These are phyloP conservation scores for Moesziomyces sp. DNA, from an alignment of 1,284 basidiomycete species.

Conservation along the genomic window DNA sequence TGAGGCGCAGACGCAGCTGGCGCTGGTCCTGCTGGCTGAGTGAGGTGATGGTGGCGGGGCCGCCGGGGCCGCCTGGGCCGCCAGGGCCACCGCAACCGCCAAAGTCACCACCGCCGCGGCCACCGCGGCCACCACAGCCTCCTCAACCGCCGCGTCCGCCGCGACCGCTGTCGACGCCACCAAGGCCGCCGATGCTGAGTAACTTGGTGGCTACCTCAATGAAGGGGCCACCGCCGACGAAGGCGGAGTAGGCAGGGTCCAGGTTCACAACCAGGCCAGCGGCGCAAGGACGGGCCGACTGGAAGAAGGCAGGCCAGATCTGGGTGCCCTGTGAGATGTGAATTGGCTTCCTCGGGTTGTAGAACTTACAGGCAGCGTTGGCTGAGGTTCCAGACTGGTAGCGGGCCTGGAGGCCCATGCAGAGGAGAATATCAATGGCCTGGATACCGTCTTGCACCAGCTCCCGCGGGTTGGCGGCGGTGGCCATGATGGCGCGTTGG, in stretches of 20 bases:
- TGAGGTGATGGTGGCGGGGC: constrained; percentile 1
- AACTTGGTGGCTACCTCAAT: constrained; percentile 39
- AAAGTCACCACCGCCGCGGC: constrained; percentile 25
- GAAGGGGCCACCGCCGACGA: constrained; percentile 43
- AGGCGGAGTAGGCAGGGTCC: constrained; percentile 54
- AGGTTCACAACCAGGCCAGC: constrained; percentile 57
- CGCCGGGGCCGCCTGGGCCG: constrained; percentile 38
- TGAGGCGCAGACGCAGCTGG: constrained; percentile 48
- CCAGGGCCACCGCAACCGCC: constrained; percentile 45
- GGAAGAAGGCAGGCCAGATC: constrained; percentile 55
- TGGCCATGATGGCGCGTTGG: constrained; percentile 32
- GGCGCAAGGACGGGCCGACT: constrained; percentile 49
- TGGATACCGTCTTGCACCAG: constrained; percentile 32
- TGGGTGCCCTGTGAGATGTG: constrained; percentile 48
- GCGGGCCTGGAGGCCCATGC: constrained; percentile 11
- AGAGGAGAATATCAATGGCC: constrained; percentile 42
- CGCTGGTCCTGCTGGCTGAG: constrained; percentile 34
- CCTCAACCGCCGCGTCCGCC: constrained; percentile 26
- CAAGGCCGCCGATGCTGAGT: constrained; percentile 37
- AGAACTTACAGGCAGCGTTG: constrained; percentile 50
- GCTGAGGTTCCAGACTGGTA: constrained; percentile 32
- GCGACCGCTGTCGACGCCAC: constrained; percentile 17
- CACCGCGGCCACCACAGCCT: constrained; percentile 20
- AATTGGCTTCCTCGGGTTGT: constrained; percentile 28
- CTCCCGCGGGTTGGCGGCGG: constrained; percentile 34